These are phyloP conservation scores for Mycena albidolilacea DNA, from an alignment of 768 basidiomycete genomes.

Conservation along the genomic window DNA sequence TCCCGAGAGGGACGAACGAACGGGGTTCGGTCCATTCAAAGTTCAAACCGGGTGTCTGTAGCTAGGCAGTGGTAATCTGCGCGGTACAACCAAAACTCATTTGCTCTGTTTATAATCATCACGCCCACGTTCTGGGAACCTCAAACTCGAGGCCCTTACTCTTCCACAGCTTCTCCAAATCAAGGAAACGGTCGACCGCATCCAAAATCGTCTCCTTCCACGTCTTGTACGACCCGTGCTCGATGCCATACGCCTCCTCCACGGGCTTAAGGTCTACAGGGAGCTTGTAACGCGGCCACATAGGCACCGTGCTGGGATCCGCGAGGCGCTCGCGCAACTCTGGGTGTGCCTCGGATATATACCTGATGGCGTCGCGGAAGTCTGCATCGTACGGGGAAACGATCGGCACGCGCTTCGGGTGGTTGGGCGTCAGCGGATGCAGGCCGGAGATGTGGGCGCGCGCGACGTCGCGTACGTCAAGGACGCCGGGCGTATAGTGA, in stretches of 20 bases:
- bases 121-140: neutral
- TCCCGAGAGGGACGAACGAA: too few relatives aligned
- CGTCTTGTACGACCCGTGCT: neutral
- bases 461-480: too few relatives aligned
- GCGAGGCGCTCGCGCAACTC: neutral
- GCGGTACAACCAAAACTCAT: too few relatives aligned
- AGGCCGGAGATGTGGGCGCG: too few relatives aligned
- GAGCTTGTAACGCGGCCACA: neutral
- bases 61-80: too few relatives aligned
- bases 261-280: neutral
- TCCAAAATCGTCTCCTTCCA: neutral
- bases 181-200: neutral
- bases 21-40: too few relatives aligned
- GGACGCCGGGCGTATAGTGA: too few relatives aligned
- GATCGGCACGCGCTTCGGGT: neutral
- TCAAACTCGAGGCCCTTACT: neutral
- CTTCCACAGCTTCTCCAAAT: neutral
- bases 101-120: too few relatives aligned
- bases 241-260: neutral
- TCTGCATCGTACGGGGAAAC: neutral
- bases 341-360: neutral
- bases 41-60: too few relatives aligned
- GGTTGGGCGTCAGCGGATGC: too few relatives aligned
- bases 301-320: neutral
- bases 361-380: neutral